Percentiles rank a stretch among this genome's conserved stretches.
These are phyloP conservation scores for Limonium bicolor DNA, from an alignment of 148 eudicot species.

Conservation along the genomic window DNA sequence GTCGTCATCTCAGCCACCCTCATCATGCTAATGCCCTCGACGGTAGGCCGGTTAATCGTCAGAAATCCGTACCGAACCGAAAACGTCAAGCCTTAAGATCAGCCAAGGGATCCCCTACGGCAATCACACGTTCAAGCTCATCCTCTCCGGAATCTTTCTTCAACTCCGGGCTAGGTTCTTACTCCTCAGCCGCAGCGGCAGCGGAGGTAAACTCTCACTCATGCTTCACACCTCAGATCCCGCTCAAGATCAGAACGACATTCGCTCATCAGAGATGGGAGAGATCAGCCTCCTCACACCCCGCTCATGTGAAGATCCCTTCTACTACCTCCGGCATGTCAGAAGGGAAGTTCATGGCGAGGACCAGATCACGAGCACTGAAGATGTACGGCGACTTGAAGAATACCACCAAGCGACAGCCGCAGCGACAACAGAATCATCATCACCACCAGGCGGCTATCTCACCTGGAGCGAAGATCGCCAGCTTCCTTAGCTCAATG, in stretches of 20 bases:
- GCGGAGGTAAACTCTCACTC: conserved; percentile 21
- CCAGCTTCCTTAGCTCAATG: conserved; percentile 60
- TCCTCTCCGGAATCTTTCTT: too few species aligned
- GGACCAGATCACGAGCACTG: conserved; percentile 53
- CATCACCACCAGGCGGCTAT: too few species aligned
- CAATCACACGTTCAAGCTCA: too few species aligned
- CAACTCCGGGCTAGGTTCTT: not conserved
- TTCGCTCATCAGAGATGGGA: too few species aligned
- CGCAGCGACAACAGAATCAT: too few species aligned
- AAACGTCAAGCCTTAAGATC: too few species aligned
- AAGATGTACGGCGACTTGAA: conserved; percentile 66
- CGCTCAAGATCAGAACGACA: not conserved
- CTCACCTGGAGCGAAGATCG: conserved; percentile 64
- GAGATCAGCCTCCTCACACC: too few species aligned
- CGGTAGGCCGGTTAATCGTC: conserved; percentile 5
- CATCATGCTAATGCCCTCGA: too few species aligned
- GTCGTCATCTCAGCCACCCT: too few species aligned
- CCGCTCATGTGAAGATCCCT: too few species aligned
- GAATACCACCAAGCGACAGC: conserved; percentile 31
- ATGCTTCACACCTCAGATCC: conserved; percentile 4
- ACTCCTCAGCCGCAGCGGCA: conserved; percentile 18
- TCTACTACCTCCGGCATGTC: conserved; percentile 12
- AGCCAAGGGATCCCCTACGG: too few species aligned
- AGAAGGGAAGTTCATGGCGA: conserved; percentile 22
- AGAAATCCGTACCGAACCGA: not conserved